These are phyloP conservation scores for Teunomyces panamensis DNA, from an alignment of 805 yeast genomes.

Conservation along the genomic window DNA sequence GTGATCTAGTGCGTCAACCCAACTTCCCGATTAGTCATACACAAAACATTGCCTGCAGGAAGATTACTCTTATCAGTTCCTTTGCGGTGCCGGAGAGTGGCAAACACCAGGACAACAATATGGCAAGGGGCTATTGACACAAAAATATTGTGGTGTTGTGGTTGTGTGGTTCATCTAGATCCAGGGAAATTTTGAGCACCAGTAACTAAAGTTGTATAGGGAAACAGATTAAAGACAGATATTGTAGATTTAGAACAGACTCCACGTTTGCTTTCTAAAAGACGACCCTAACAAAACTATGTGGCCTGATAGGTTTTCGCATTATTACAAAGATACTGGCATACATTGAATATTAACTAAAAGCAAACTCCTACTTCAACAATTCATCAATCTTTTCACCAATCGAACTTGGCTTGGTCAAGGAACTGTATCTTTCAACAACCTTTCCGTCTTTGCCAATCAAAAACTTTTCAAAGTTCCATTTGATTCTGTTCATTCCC, in stretches of 20 bases:
- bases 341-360: background rate
- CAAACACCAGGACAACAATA: background rate
- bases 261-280: background rate
- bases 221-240: background rate
- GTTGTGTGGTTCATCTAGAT: background rate
- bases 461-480: conserved; percentile 47
- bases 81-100: background rate
- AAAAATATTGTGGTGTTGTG: background rate
- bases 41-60: background rate
- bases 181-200: background rate
- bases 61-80: background rate
- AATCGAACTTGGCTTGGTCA: conserved; percentile 41
- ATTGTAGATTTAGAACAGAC: background rate
- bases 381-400: conserved; percentile 52
- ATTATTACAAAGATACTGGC: background rate
- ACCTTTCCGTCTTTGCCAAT: conserved; percentile 41
- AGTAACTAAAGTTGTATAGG: background rate
- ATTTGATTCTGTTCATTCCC: conserved; percentile 41
- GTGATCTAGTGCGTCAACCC: background rate
- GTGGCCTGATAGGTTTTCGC: background rate
- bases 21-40: conserved; percentile 1
- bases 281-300: no score
- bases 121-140: background rate
- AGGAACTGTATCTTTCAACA: conserved; percentile 60
- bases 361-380: conserved; percentile 28